These are phyloP conservation scores for Bocquillonia castaneifolia DNA, from an alignment of 441 rosid species.

Conservation along the genomic window DNA sequence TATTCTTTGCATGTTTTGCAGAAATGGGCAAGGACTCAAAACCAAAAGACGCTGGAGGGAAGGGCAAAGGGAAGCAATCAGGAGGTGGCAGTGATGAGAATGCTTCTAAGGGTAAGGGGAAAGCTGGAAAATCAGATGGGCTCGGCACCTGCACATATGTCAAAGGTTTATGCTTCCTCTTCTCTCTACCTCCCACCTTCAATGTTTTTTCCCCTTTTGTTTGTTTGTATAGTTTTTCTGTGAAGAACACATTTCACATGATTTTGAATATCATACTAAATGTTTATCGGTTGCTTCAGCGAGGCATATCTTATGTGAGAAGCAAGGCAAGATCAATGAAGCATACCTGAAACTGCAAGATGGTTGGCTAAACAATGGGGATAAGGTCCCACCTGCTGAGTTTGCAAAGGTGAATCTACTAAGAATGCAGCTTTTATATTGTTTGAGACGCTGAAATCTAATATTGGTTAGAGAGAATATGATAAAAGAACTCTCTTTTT, in stretches of 20 bases:
- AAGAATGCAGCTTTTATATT: neutral
- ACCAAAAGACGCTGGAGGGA: conserved; percentile 55
- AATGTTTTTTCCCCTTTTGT: neutral
- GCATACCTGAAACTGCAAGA: conserved; percentile 93
- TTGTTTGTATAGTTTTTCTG: neutral
- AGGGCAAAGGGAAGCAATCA: conserved; percentile 86
- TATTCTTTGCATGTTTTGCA: neutral
- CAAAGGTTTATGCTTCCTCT: conserved; percentile 46
- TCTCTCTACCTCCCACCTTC: neutral
- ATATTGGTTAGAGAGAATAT: neutral
- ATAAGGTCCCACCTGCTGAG: conserved; percentile 98
- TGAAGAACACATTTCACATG: neutral
- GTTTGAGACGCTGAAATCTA: neutral
- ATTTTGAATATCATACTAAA: neutral
- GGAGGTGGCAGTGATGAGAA: conserved; percentile 70
- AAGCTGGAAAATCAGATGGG: conserved; percentile 86
- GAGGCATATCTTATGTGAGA: conserved; percentile 85
- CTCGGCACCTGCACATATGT: conserved; percentile 97
- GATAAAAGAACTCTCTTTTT: neutral
- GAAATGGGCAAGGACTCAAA: conserved; percentile 77
- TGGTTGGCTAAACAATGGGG: conserved; percentile 90
- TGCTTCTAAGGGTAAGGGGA: conserved; percentile 87
- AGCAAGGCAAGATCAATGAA: conserved; percentile 92
- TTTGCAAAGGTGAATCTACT: conserved; percentile 66
- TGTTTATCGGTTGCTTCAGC: conserved; percentile 36